Conservation (phyloP, 2,329 filamentous ascomycete species). For the Monosporascus sp. region DNA sequence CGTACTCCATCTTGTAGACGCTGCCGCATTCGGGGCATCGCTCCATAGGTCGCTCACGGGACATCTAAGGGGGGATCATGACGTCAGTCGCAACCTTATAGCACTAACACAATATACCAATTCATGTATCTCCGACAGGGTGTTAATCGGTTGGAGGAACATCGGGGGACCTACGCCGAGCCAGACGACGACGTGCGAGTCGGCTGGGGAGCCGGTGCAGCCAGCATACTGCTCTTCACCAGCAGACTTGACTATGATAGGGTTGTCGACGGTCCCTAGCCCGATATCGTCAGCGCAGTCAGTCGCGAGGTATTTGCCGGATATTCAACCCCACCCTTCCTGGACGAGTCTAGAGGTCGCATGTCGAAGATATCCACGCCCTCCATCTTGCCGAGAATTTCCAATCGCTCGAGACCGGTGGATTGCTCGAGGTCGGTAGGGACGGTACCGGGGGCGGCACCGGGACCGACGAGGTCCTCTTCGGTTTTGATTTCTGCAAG, state of each 20-base stretch:
- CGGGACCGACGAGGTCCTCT: conserved; percentile 79
- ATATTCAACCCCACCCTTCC: conserved; percentile 56
- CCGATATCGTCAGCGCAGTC: conserved; percentile 17
- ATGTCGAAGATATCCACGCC: conserved; percentile 98
- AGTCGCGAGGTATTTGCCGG: neutral
- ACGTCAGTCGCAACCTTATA: conserved; percentile 4
- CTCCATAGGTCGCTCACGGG: conserved; percentile 84
- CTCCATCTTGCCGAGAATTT: conserved; percentile 99
- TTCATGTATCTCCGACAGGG: conserved; percentile 3
- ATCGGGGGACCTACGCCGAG: conserved; percentile 62
- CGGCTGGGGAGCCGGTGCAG: conserved; percentile 89
- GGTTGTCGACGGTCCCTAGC: conserved; percentile 79
- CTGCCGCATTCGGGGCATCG: conserved; percentile 96
- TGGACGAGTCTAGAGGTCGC: conserved; percentile 87
- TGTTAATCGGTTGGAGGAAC: neutral
- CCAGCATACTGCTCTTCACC: conserved; percentile 96
- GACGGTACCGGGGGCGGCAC: conserved; percentile 75
- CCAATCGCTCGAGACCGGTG: conserved; percentile 95
- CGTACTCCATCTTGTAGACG: conserved; percentile 97
- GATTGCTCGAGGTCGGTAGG: conserved; percentile 93
- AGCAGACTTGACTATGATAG: conserved; percentile 83
- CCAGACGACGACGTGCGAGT: conserved; percentile 90
- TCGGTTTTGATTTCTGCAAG: conserved; percentile 71
- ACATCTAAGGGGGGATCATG: conserved; percentile 50
- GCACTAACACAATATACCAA: neutral